Conservation (phyloP, 495 filamentous ascomycete genomes). For the Hyphodiscus hymeniophilus region DNA sequence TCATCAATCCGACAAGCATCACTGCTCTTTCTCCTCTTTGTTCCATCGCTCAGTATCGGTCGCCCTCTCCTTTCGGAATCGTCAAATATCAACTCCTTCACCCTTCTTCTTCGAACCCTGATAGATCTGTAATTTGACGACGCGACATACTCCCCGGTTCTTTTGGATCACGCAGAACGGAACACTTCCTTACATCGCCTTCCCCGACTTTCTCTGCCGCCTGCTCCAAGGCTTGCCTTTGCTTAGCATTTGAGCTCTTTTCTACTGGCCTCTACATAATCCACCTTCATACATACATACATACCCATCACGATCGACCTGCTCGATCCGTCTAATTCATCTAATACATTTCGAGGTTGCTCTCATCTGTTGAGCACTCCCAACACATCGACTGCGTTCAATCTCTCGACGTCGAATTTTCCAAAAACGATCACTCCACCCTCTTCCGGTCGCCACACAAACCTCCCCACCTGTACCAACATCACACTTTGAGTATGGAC, state of each 20-base stretch:
- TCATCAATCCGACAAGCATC: neutral
- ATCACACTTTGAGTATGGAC: conserved; percentile 70
- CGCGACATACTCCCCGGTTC: conserved; percentile 14
- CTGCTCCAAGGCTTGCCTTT: conserved; percentile 17
- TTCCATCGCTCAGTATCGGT: neutral
- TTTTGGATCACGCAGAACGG: conserved; percentile 13
- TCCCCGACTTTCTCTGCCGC: conserved; percentile 13
- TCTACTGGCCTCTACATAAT: conserved; percentile 18
- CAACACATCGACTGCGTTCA: conserved; percentile 11
- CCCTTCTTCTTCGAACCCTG: conserved; percentile 7
- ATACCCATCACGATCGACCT: conserved; percentile 18
- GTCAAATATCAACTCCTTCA: conserved; percentile 7
- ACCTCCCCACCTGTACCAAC: conserved; percentile 16
- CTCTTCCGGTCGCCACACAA: neutral
- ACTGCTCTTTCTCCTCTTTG: neutral
- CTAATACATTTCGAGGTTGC: conserved; percentile 18
- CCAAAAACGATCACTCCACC: neutral
- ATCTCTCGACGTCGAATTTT: conserved; percentile 18
- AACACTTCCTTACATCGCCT: conserved; percentile 16
- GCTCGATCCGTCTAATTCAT: conserved; percentile 20
- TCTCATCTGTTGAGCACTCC: conserved; percentile 6
- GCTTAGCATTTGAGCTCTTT: conserved; percentile 16
- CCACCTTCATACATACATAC: conserved; percentile 17
- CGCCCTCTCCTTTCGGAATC: neutral
- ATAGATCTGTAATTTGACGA: conserved; percentile 21